Evolutionary conservation across 2,329 filamentous ascomycete genomes (phyloP).

Genomic region (Hypoxylon sp.): DNA sequence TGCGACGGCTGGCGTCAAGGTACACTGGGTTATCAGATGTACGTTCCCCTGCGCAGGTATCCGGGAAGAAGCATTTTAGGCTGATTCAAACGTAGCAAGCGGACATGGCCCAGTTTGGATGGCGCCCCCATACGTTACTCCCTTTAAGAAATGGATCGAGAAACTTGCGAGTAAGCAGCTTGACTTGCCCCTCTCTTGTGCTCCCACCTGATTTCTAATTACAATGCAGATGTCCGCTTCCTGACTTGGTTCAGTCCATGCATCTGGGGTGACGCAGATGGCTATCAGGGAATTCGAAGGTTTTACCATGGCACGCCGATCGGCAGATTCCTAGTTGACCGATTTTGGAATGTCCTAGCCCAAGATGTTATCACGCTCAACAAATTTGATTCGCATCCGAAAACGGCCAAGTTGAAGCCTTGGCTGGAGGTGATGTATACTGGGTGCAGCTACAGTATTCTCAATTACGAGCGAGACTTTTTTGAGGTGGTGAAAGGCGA

Average conservation of each 20-base stretch:
- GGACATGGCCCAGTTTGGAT: slow-evolving; percentile 66
- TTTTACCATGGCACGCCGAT: slow-evolving; percentile 67
- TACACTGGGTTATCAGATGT: slow-evolving; percentile 65
- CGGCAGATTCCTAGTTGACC: slow-evolving; percentile 63
- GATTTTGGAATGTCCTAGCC: slow-evolving; percentile 66
- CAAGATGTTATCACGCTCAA: slow-evolving; percentile 64
- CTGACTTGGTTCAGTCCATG: slow-evolving; percentile 80
- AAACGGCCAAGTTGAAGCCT: slow-evolving; percentile 62
- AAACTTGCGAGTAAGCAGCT: slow-evolving; percentile 52
- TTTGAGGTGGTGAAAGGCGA: slow-evolving; percentile 63
- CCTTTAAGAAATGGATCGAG: slow-evolving; percentile 59
- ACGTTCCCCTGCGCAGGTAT: too few relatives aligned
- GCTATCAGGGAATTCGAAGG: slow-evolving; percentile 60
- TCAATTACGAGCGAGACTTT: slow-evolving; percentile 66
- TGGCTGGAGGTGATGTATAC: slow-evolving; percentile 62
- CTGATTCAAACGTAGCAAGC: slow-evolving; percentile 42
- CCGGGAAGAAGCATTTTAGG: too few relatives aligned
- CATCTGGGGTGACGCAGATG: slow-evolving; percentile 73
- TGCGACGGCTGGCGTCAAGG: slow-evolving; percentile 60
- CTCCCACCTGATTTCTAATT: not conserved
- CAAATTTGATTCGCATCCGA: slow-evolving; percentile 62
- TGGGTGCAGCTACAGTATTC: slow-evolving; percentile 64
- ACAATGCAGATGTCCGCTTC: slow-evolving; percentile 61
- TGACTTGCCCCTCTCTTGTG: not conserved
- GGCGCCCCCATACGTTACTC: slow-evolving; percentile 58